phyloP scores from a whole-genome alignment of 345 rosid genomes.

The Melaleuca alternifolia region DNA sequence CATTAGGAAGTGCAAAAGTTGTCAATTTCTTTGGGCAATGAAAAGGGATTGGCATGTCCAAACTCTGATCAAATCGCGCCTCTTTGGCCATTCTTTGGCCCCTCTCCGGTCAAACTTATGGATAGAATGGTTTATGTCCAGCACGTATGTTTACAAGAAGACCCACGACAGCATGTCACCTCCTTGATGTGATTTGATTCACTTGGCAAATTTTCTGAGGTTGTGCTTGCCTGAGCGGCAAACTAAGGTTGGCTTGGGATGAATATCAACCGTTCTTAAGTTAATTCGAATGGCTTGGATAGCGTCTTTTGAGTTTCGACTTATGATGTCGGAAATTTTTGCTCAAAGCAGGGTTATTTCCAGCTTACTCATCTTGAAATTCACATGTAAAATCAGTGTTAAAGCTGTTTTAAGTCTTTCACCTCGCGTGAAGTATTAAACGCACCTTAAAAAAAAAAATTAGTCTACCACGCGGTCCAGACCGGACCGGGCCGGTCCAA shows the following conservation, averaged over 20 bases:
- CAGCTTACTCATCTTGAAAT: not conserved
- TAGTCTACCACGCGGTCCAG: not conserved
- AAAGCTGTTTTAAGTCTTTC: not conserved
- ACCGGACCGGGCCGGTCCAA: not conserved
- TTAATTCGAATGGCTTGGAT: not conserved
- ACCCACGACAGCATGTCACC: not conserved
- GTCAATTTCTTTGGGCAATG: not conserved
- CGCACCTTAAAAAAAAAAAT: not conserved
- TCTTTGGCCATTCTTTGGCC: not conserved
- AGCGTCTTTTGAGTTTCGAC: not conserved
- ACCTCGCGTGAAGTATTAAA: not conserved
- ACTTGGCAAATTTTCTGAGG: not conserved
- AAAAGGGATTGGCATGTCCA: not conserved
- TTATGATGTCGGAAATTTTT: not conserved
- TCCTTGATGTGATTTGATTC: not conserved
- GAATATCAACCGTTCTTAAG: not conserved
- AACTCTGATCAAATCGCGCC: not conserved
- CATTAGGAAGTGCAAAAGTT: not conserved
- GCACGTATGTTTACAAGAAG: not conserved
- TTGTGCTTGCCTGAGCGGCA: rapidly evolving
- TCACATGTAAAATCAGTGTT: not conserved
- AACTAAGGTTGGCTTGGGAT: rapidly evolving
- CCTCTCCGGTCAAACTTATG: not conserved
- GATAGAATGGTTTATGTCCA: not conserved
- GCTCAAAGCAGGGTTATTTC: not conserved